Evolutionary conservation across 2,329 filamentous ascomycete genomes (phyloP).

Genomic region (Stromatinia cepivora): DNA sequence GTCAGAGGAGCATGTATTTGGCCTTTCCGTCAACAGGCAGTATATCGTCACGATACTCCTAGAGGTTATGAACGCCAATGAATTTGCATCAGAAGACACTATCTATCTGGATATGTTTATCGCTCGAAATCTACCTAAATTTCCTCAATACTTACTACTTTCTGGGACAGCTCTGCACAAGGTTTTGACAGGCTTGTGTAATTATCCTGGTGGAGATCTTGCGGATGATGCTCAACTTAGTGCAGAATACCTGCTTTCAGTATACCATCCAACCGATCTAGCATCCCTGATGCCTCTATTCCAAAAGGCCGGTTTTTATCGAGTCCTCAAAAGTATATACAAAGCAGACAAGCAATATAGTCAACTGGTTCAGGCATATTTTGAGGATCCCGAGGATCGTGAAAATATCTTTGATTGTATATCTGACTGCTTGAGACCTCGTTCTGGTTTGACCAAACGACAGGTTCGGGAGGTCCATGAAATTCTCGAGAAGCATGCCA

Average conservation of each 20-base stretch:
- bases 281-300: constrained; percentile 74
- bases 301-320: constrained; percentile 78
- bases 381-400: constrained; percentile 79
- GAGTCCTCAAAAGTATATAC: constrained; percentile 89
- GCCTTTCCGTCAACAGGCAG: constrained; percentile 79
- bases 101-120: constrained; percentile 99
- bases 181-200: constrained; percentile 79
- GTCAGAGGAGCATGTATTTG: constrained; percentile 65
- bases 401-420: constrained; percentile 78
- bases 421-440: constrained; percentile 67
- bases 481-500: constrained; percentile 58
- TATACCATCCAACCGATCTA: constrained; percentile 87
- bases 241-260: constrained; percentile 88
- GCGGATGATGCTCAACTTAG: constrained; percentile 96
- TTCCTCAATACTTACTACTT: constrained; percentile 90
- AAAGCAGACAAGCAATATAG: constrained; percentile 76
- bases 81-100: constrained; percentile 77
- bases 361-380: constrained; percentile 75
- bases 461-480: constrained; percentile 71
- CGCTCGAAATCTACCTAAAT: constrained; percentile 92
- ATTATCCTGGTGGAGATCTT: constrained; percentile 76
- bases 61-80: constrained; percentile 78
- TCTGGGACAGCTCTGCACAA: constrained; percentile 82
- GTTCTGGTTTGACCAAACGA: constrained; percentile 62
- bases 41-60: constrained; percentile 89